Percentiles rank a stretch among this genome's conserved stretches.
Evolutionary conservation across 805 yeast species (phyloP).

Genomic region (Wickerhamiella sergipiensis): DNA sequence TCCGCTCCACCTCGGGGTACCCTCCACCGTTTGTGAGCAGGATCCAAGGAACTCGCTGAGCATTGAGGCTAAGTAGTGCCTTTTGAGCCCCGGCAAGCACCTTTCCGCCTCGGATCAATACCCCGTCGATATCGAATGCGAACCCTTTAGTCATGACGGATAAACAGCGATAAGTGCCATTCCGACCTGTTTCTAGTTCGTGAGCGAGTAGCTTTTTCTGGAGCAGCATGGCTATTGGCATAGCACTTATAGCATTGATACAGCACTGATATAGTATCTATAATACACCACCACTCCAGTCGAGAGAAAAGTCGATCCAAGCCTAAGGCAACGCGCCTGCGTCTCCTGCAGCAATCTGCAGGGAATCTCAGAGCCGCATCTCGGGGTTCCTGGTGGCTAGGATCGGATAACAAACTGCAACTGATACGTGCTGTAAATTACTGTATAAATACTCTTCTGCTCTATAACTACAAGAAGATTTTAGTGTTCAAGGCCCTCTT

Average conservation of each 20-base stretch:
- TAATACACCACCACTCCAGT: too few species aligned
- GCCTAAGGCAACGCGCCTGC: too few species aligned
- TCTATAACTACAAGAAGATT: not conserved
- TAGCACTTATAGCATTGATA: too few species aligned
- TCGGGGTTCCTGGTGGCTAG: too few species aligned
- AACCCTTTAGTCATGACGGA: conserved; percentile 35
- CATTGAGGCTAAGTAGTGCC: conserved; percentile 59
- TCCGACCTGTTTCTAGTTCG: too few species aligned
- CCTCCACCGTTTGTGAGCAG: conserved; percentile 93
- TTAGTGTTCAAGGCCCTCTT: conserved; percentile 28
- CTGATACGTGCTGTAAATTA: too few species aligned
- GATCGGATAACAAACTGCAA: too few species aligned
- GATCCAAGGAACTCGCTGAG: conserved; percentile 68
- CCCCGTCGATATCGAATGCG: conserved; percentile 91
- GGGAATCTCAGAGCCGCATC: too few species aligned
- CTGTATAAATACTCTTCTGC: not conserved
- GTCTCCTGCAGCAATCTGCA: not conserved
- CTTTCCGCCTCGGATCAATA: conserved; percentile 69
- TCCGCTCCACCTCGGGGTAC: conserved; percentile 60
- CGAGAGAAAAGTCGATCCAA: too few species aligned
- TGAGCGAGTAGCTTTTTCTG: too few species aligned
- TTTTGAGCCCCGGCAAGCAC: conserved; percentile 69
- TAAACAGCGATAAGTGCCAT: not conserved
- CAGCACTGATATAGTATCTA: too few species aligned
- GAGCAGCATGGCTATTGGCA: too few species aligned